phyloP scores from a whole-genome alignment of 2,329 filamentous ascomycete species.

The Allantophomopsis lycopodina region DNA sequence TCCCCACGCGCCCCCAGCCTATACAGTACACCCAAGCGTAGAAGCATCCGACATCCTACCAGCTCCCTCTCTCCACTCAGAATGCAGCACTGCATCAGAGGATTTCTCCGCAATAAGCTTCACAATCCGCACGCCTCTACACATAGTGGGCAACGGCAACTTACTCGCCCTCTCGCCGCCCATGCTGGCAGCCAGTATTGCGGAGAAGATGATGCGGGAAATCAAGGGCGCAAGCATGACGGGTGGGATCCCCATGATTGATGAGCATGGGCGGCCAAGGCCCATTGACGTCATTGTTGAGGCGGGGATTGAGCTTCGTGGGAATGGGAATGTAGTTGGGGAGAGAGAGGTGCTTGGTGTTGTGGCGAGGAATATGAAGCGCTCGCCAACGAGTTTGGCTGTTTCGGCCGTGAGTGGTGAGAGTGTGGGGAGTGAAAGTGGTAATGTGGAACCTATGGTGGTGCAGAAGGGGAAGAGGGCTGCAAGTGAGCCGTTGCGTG shows the following conservation, averaged over 20 bases:
- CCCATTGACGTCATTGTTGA: slow-evolving; percentile 28
- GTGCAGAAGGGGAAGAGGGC: no score
- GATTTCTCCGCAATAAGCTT: slow-evolving; percentile 26
- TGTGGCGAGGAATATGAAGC: slow-evolving; percentile 76
- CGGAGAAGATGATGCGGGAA: slow-evolving; percentile 28
- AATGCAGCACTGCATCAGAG: no score
- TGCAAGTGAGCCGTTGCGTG: no score
- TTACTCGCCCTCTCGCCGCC: slow-evolving; percentile 25
- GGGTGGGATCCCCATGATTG: slow-evolving; percentile 29
- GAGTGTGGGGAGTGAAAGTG: no score
- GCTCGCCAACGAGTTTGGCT: slow-evolving; percentile 52
- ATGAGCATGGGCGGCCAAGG: slow-evolving; percentile 27
- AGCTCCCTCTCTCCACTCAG: no score
- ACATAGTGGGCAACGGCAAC: slow-evolving; percentile 33
- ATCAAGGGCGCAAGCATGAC: slow-evolving; percentile 27
- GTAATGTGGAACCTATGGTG: no score
- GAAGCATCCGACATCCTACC: no score
- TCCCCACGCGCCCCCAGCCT: neutral
- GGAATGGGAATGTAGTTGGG: slow-evolving; percentile 29
- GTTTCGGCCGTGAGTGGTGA: no score
- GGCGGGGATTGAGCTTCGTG: slow-evolving; percentile 29
- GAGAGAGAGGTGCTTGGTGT: slow-evolving; percentile 46
- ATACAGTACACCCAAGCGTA: neutral
- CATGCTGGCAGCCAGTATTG: slow-evolving; percentile 26
- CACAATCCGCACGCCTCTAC: slow-evolving; percentile 32